Percentiles rank a stretch among this genome's conserved stretches.
These are phyloP conservation scores for Wickerhamiella bombiphila DNA, from an alignment of 805 yeast species.

Conservation along the genomic window DNA sequence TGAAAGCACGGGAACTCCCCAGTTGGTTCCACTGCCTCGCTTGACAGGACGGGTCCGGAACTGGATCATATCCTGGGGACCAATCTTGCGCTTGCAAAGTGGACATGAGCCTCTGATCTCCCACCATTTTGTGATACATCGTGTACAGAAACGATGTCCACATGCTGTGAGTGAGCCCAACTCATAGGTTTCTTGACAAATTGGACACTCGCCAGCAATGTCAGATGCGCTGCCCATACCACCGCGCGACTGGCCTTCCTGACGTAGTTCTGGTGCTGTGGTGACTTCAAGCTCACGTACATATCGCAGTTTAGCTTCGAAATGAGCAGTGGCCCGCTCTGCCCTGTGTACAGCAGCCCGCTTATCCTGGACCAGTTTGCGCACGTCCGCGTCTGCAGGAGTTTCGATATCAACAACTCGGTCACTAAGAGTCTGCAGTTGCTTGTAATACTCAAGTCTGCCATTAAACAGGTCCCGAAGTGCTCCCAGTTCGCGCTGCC, in stretches of 20 bases:
- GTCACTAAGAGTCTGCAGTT: constrained; percentile 77
- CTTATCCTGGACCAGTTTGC: constrained; percentile 17
- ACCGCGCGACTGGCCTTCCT: neutral
- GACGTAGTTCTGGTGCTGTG: constrained; percentile 1
- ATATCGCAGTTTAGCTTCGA: constrained; percentile 18
- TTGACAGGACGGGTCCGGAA: constrained; percentile 2
- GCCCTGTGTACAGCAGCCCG: constrained; percentile 9
- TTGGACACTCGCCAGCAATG: constrained; percentile 36
- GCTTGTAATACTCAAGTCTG: constrained; percentile 70
- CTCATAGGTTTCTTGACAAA: constrained; percentile 57
- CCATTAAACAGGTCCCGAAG: constrained; percentile 56
- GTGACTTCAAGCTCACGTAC: constrained; percentile 11
- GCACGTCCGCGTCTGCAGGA: constrained; percentile 17
- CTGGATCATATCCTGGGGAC: constrained; percentile 37
- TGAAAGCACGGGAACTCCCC: neutral
- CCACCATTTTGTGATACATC: constrained; percentile 68
- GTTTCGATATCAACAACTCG: constrained; percentile 43
- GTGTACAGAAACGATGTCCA: constrained; percentile 83
- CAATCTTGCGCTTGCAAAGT: constrained; percentile 50
- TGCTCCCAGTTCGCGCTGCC: constrained; percentile 36
- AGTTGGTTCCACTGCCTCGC: neutral
- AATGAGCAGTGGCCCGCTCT: constrained; percentile 2
- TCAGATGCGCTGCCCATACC: constrained; percentile 20
- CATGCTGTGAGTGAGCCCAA: constrained; percentile 75
- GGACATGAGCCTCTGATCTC: constrained; percentile 51